These are phyloP conservation scores for Mollisia scopiformis DNA, from an alignment of 2,329 filamentous ascomycete species.

Conservation along the genomic window DNA sequence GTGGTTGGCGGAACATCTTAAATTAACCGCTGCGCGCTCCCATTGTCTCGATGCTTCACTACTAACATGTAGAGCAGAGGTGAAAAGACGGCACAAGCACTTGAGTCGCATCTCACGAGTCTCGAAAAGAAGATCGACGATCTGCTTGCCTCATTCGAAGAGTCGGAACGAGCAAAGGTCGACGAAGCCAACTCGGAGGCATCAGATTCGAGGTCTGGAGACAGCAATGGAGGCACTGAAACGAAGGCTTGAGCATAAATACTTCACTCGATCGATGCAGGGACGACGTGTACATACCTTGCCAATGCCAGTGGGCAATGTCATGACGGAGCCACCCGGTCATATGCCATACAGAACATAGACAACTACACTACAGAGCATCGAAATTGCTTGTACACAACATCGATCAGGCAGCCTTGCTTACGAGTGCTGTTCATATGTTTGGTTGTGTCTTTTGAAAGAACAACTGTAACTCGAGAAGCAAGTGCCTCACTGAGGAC, in stretches of 20 bases:
- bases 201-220: neutral
- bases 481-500: too few relatives aligned
- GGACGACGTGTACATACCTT: neutral
- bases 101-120: slow-evolving; percentile 55
- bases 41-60: neutral
- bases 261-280: neutral
- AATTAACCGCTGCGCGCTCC: neutral
- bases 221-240: neutral
- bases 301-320: too few relatives aligned
- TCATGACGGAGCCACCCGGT: too few relatives aligned
- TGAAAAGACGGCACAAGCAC: slow-evolving; percentile 54
- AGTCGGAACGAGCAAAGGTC: slow-evolving; percentile 26
- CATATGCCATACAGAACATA: too few relatives aligned
- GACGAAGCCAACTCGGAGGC: slow-evolving; percentile 20
- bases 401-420: too few relatives aligned
- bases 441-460: too few relatives aligned
- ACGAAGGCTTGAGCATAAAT: slow-evolving; percentile 1
- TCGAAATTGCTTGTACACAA: too few relatives aligned
- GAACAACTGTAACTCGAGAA: too few relatives aligned
- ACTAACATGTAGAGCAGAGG: slow-evolving; percentile 37
- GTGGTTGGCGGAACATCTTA: too few relatives aligned
- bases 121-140: slow-evolving; percentile 59
- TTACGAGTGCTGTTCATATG: too few relatives aligned
- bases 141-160: slow-evolving; percentile 53
- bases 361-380: too few relatives aligned